These are phyloP conservation scores for Prunella vulgaris DNA, from an alignment of 257 asterid species.

Conservation along the genomic window DNA sequence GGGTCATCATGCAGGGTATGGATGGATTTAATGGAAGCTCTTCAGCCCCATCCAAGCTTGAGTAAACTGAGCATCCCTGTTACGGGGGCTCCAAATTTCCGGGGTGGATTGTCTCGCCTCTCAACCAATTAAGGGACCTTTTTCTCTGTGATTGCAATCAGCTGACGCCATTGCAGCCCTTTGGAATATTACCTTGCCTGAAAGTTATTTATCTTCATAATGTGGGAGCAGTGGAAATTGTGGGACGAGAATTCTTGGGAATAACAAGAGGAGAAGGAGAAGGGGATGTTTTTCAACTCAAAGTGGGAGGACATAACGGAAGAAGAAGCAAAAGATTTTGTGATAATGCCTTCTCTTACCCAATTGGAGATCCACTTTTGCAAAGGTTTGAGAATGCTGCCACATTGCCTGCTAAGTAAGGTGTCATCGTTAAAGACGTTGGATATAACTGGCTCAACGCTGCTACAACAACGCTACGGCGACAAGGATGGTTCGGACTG, in stretches of 20 bases:
- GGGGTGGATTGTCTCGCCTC: background rate
- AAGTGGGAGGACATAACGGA: conserved; percentile 6
- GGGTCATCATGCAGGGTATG: background rate
- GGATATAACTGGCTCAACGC: too few relatives aligned
- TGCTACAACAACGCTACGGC: too few relatives aligned
- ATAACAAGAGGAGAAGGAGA: background rate
- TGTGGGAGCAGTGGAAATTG: background rate
- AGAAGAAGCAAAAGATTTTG: too few relatives aligned
- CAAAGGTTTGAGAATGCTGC: background rate
- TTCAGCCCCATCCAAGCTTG: background rate
- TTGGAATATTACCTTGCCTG: background rate
- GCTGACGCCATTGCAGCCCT: background rate
- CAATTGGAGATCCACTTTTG: background rate
- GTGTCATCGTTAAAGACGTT: too few relatives aligned
- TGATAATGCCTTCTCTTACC: background rate
- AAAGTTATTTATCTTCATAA: background rate
- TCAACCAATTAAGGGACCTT: too few relatives aligned
- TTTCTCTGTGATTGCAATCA: too few relatives aligned
- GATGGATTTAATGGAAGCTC: background rate
- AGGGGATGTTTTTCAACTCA: too few relatives aligned
- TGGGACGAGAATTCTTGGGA: too few relatives aligned
- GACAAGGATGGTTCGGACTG: too few relatives aligned
- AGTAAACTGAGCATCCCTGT: background rate
- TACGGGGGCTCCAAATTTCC: background rate
- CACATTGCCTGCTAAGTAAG: background rate